Evolutionary conservation across 1,139 yeast species (phyloP).

Genomic region (Debaryomyces fabryi): DNA sequence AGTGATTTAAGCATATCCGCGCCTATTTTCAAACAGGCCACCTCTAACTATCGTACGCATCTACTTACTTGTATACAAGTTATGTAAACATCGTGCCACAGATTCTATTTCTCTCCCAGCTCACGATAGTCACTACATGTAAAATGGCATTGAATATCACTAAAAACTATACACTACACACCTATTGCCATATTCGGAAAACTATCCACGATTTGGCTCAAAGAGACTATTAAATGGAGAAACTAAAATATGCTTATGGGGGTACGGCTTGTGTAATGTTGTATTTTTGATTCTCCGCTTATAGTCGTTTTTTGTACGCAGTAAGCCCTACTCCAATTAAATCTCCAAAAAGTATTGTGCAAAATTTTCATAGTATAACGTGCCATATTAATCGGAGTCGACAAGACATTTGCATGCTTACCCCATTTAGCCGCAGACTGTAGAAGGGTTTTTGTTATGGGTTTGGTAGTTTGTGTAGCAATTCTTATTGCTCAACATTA

Average conservation of each 20-base stretch:
- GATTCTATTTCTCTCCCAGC: neutral
- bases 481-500: constrained; percentile 8
- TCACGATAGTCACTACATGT: neutral
- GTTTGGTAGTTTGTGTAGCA: constrained; percentile 1
- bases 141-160: neutral
- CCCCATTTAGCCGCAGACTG: constrained; percentile 5
- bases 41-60: neutral
- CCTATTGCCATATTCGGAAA: neutral
- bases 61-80: neutral
- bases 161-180: neutral
- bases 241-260: neutral
- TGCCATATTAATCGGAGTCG: neutral
- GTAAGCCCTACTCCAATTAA: constrained; percentile 3
- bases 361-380: neutral
- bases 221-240: neutral
- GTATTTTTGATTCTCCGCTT: constrained; percentile 7
- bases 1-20: neutral
- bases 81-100: neutral
- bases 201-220: neutral
- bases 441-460: neutral
- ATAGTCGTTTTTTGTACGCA: neutral
- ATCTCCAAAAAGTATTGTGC: constrained; percentile 2
- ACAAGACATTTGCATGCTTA: constrained; percentile 1
- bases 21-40: neutral
- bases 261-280: constrained; percentile 3